These are phyloP conservation scores for Sarocladium kiliense DNA, from an alignment of 2,329 filamentous ascomycete genomes.

Conservation along the genomic window DNA sequence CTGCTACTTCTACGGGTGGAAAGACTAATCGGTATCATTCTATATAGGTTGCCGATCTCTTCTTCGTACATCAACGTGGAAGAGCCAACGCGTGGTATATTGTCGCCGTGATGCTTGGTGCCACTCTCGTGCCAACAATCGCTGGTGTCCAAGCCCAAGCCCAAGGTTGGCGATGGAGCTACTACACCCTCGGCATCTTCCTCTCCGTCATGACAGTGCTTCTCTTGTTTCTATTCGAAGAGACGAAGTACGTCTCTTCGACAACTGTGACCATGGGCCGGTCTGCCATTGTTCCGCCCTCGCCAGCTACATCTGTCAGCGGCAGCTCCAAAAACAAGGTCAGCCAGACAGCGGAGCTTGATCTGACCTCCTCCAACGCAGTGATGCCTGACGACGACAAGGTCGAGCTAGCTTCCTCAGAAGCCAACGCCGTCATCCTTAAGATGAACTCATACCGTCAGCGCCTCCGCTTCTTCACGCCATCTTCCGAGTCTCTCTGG, in stretches of 20 bases:
- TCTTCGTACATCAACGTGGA: slow-evolving; percentile 22
- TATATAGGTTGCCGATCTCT: slow-evolving; percentile 28
- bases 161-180: slow-evolving; percentile 21
- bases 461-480: not conserved
- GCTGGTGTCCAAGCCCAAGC: slow-evolving; percentile 15
- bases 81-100: not conserved
- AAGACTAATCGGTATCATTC: slow-evolving; percentile 13
- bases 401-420: not conserved
- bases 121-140: not conserved
- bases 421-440: not conserved
- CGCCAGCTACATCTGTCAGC: not conserved
- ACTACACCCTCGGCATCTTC: slow-evolving; percentile 18
- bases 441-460: not conserved
- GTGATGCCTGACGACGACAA: not conserved
- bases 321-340: not conserved
- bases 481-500: not conserved
- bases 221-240: slow-evolving; percentile 18
- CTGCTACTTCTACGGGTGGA: too few relatives aligned
- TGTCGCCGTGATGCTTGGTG: not conserved
- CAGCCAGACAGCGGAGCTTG: not conserved
- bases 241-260: slow-evolving; percentile 23
- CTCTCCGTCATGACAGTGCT: slow-evolving; percentile 18
- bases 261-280: not conserved
- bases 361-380: not conserved
- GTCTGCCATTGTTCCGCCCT: not conserved